Conservation (phyloP, 768 basidiomycete genomes). For the Mycena alexandri region DNA sequence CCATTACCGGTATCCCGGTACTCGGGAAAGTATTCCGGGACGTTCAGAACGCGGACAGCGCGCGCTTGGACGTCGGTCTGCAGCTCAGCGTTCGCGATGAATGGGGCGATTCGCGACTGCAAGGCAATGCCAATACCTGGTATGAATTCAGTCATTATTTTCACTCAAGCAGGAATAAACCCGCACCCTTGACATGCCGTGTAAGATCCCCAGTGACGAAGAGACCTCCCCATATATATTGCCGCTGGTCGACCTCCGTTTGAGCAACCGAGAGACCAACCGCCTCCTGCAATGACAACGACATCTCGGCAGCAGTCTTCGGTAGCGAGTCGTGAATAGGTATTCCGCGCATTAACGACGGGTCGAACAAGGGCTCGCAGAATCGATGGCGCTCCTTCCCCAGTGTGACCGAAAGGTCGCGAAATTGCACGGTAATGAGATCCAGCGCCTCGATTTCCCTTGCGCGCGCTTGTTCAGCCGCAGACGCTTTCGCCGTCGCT, state of each 20-base stretch:
- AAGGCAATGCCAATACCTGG: conserved; percentile 76
- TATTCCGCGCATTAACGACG: conserved; percentile 63
- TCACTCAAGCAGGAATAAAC: conserved; percentile 20
- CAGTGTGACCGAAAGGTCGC: conserved; percentile 76
- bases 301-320: conserved; percentile 44
- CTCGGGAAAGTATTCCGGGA: conserved; percentile 94
- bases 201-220: conserved; percentile 87
- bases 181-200: conserved; percentile 77
- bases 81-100: conserved; percentile 71
- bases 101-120: conserved; percentile 77
- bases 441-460: conserved; percentile 88
- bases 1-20: conserved; percentile 89
- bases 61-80: conserved; percentile 81
- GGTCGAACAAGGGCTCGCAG: conserved; percentile 91
- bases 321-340: conserved; percentile 36
- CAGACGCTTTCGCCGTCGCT: conserved; percentile 76
- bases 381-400: conserved; percentile 92
- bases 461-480: conserved; percentile 84
- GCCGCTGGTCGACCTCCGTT: conserved; percentile 74
- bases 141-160: conserved; percentile 8
- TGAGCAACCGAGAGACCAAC: conserved; percentile 73
- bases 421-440: conserved; percentile 81
- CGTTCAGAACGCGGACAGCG: conserved; percentile 67
- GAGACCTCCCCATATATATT: conserved; percentile 82
- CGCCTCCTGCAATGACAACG: conserved; percentile 72